A percentile compares a stretch with the other conserved stretches of the same genome.
Evolutionary conservation across 2,329 filamentous ascomycete genomes (phyloP).

Genomic region (Aspergillus sojae): DNA sequence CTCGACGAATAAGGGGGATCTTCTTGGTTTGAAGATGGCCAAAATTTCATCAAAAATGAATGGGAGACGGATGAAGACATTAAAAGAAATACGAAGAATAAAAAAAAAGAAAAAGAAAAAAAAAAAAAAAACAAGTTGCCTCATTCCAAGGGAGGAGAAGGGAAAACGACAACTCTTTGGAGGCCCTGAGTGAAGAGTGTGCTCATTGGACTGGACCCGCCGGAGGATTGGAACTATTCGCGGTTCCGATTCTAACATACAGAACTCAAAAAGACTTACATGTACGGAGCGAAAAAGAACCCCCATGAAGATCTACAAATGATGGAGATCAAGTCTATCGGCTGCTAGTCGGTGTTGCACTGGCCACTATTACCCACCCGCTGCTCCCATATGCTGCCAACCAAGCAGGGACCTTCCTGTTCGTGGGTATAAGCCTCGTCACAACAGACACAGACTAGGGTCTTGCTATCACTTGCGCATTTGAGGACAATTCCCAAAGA

Average conservation of each 20-base stretch:
- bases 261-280: slow-evolving; percentile 13
- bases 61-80: background rate
- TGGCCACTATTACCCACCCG: slow-evolving; percentile 32
- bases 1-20: slow-evolving; percentile 11
- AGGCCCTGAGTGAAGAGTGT: slow-evolving; percentile 17
- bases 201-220: slow-evolving; percentile 19
- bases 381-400: slow-evolving; percentile 16
- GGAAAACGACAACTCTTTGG: slow-evolving; percentile 6
- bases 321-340: slow-evolving; percentile 41
- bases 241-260: slow-evolving; percentile 11
- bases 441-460: slow-evolving; percentile 18
- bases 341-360: slow-evolving; percentile 35
- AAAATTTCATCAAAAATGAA: background rate
- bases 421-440: slow-evolving; percentile 27
- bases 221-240: slow-evolving; percentile 26
- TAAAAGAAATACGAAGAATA: background rate
- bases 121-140: slow-evolving; percentile 10
- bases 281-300: slow-evolving; percentile 11
- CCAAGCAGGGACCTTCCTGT: slow-evolving; percentile 16
- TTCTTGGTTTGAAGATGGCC: background rate
- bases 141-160: slow-evolving; percentile 1
- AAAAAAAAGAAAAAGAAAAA: slow-evolving; percentile 12
- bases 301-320: slow-evolving; percentile 33
- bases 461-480: slow-evolving; percentile 7
- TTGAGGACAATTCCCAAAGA: background rate